Conservation (phyloP, 2,329 filamentous ascomycete genomes). For the Aureobasidium sp. region DNA sequence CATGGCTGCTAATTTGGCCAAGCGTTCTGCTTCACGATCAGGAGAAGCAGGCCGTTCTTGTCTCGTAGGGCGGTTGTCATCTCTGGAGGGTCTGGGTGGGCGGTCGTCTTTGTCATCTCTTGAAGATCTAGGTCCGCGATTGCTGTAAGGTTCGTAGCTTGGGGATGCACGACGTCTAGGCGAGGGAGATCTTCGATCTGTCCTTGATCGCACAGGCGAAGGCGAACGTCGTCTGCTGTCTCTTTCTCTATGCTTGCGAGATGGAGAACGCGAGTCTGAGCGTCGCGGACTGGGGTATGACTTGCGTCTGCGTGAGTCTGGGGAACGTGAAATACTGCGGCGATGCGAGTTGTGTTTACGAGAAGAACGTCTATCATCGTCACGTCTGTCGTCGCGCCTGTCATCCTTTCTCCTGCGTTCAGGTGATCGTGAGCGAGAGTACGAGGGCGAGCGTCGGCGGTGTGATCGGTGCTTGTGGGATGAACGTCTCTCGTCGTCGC, state of each 20-base stretch:
- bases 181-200: not conserved
- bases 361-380: not conserved
- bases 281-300: constrained; percentile 14
- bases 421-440: constrained; percentile 28
- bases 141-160: constrained; percentile 10
- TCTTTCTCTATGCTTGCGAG: constrained; percentile 1
- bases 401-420: constrained; percentile 18
- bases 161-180: constrained; percentile 12
- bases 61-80: not conserved
- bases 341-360: constrained; percentile 1
- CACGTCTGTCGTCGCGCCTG: not conserved
- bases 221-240: constrained; percentile 14
- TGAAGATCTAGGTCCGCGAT: not conserved
- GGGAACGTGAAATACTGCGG: constrained; percentile 1
- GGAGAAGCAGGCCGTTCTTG: constrained; percentile 15
- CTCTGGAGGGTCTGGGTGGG: not conserved
- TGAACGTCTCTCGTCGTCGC: constrained; percentile 26
- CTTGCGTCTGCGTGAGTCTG: constrained; percentile 1
- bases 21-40: constrained; percentile 26
- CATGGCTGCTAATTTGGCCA: constrained; percentile 33
- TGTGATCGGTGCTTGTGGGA: constrained; percentile 27
- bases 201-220: constrained; percentile 15
- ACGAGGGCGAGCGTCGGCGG: constrained; percentile 27
- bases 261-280: constrained; percentile 14
- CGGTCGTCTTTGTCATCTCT: not conserved